Evolutionary conservation across 139 green algal genomes (phyloP), one percentile per base, ranked within the genome.

Genomic region (Bryopsis sp.): DNA sequence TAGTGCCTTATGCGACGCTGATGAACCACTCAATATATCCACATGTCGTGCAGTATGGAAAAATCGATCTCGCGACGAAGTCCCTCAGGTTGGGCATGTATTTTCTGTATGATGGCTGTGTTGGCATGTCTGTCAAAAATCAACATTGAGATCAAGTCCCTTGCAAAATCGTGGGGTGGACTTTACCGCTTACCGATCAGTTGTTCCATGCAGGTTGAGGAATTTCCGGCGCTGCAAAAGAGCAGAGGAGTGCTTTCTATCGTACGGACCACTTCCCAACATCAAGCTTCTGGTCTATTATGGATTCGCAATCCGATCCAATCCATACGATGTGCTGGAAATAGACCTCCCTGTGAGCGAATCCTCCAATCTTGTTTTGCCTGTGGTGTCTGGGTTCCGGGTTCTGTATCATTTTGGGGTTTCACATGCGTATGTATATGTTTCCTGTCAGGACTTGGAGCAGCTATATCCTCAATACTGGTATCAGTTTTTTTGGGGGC

Each of bases 231-330:
- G 76, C 39, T 79, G 72, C 43, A 31, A 48, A 1, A 7, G 71
- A 50, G 77, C 78, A 1, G 28, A 80, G 39, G 71, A 90, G 68
- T 66, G 82, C 1, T 86, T 76, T 64, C 76, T 91, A n/a, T 87
- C 77, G 2, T 93, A 93, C 63, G 86, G 86, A 0, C 78, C 85
- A 0, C 76, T 89, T 48, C 65, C 78, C 60, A 92, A 92, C 63
- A 38, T 71, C 0, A 81, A 93, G 71, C 76, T 93, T 61, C 81
- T 93, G 71, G 78, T 86, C 33, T 90, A 86, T 74, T 91, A 91
- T 47, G 85, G 85, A 11, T 93, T 93, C 61, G 75, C 71, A 2
- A 36, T 88, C 0, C 34, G 43, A 4, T 28, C 34, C 43, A 90
- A 89, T 72, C 85, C 82, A 0, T 82, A 79, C 39, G 86, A 92